phyloP scores from a whole-genome alignment of 768 basidiomycete genomes.

The Clitopilus hobsonii region DNA sequence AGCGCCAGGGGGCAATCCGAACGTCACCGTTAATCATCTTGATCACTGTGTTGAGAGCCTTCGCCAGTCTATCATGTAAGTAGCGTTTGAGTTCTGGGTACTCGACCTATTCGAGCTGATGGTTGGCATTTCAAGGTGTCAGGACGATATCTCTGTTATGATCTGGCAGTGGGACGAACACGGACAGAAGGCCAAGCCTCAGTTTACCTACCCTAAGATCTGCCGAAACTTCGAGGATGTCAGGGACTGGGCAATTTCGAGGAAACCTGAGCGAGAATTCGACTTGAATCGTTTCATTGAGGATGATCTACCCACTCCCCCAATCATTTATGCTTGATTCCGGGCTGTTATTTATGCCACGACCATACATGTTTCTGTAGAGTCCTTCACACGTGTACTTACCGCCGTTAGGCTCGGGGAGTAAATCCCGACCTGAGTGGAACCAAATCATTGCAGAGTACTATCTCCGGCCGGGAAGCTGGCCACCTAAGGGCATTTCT shows the following conservation, averaged over 20 bases:
- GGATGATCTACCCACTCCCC: neutral
- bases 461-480: too few relatives aligned
- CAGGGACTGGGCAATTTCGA: neutral
- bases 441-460: too few relatives aligned
- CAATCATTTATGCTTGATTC: slow-evolving; percentile 3
- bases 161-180: neutral
- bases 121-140: neutral
- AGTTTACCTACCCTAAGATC: neutral
- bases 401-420: too few relatives aligned
- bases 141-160: neutral
- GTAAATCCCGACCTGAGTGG: too few relatives aligned
- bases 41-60: neutral
- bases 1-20: neutral
- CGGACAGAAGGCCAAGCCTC: too few relatives aligned
- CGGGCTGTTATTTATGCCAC: too few relatives aligned
- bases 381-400: too few relatives aligned
- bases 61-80: neutral
- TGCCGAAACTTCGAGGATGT: neutral
- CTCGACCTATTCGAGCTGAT: neutral
- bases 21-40: neutral
- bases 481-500: too few relatives aligned
- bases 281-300: neutral
- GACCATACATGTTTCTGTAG: too few relatives aligned
- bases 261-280: neutral
- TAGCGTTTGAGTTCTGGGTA: neutral